phyloP scores from a whole-genome alignment of 345 rosid genomes.

The Zanthoxylum bungeanum region DNA sequence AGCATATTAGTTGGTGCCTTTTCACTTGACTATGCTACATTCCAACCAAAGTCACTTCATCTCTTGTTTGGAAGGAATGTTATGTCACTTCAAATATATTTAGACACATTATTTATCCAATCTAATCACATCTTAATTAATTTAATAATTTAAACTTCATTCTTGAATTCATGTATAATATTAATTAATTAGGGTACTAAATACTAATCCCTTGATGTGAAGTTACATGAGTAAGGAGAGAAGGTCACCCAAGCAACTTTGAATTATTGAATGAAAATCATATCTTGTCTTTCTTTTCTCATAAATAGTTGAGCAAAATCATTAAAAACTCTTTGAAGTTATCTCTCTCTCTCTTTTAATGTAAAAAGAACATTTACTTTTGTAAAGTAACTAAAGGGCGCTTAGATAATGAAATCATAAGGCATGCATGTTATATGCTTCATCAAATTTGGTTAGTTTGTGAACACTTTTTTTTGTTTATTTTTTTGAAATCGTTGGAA shows the following conservation, averaged over 20 bases:
- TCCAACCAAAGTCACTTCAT: too few relatives aligned
- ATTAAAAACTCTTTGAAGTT: background rate
- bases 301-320: background rate
- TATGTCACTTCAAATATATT: too few relatives aligned
- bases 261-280: background rate
- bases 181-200: background rate
- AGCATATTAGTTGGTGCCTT: too few relatives aligned
- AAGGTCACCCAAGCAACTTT: constrained; percentile 6
- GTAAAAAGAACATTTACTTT: background rate
- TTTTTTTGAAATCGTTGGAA: too few relatives aligned
- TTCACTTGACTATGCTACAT: too few relatives aligned
- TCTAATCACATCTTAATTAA: too few relatives aligned
- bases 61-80: too few relatives aligned
- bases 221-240: background rate
- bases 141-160: background rate
- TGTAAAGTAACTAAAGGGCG: background rate
- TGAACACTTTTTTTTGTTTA: too few relatives aligned
- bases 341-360: background rate
- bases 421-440: constrained; percentile 11
- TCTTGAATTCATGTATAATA: background rate
- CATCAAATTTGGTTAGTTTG: constrained; percentile 4
- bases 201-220: too few relatives aligned
- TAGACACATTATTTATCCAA: too few relatives aligned
- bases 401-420: constrained; percentile 4
- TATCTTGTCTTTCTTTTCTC: background rate